Conservation (phyloP, 106 monocot genomes). For the Posidonia australis region DNA sequence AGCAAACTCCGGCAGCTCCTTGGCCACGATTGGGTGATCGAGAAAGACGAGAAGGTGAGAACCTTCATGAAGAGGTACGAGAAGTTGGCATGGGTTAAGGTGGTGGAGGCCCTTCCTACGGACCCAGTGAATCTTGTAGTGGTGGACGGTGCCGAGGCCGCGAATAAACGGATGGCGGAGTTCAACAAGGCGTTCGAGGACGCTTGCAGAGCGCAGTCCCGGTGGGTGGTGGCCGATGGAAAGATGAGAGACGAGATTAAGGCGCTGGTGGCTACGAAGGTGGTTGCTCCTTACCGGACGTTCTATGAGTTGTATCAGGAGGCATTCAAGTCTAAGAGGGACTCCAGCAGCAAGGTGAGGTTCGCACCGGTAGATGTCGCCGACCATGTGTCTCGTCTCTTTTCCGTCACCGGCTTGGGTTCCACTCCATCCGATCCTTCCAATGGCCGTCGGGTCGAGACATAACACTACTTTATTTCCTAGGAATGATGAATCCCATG, state of each 20-base stretch:
- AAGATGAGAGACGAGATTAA: conserved; percentile 29
- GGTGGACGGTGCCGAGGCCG: not conserved
- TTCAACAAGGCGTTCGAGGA: conserved; percentile 36
- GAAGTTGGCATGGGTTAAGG: conserved; percentile 20
- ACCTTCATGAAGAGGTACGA: conserved; percentile 14
- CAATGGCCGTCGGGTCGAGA: no score
- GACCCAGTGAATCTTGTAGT: not conserved
- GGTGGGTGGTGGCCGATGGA: conserved; percentile 34
- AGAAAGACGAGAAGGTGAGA: conserved; percentile 18
- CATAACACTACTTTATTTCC: no score
- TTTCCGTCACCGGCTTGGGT: no score
- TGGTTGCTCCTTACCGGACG: conserved; percentile 18
- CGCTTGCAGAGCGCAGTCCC: conserved; percentile 11
- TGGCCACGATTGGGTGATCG: conserved; percentile 20
- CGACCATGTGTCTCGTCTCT: no score
- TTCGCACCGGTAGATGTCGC: no score
- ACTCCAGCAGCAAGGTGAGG: no score
- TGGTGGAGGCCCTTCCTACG: conserved; percentile 7
- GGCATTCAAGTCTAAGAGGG: not conserved
- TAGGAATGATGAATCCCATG: no score
- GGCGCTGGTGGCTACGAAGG: conserved; percentile 3
- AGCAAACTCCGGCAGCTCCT: conserved; percentile 17
- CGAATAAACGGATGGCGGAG: conserved; percentile 2
- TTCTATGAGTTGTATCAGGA: conserved; percentile 13
- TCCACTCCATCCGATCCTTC: no score